Conservation (phyloP, 2,329 filamentous ascomycete genomes). For the Neodidymelliopsis sp. region DNA sequence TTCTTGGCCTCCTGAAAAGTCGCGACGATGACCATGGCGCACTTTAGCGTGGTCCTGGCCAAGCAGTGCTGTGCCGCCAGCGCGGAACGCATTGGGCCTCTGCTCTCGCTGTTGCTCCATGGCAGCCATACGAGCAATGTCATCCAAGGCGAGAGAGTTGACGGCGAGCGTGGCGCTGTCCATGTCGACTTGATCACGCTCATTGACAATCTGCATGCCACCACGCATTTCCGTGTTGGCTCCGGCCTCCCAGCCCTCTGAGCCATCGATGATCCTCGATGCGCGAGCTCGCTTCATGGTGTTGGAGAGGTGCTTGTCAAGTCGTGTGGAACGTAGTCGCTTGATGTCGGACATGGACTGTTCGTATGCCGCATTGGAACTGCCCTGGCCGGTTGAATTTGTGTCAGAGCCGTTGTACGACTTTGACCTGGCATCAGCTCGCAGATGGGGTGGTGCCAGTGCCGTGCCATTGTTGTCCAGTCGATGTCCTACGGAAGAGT, state of each 20-base stretch:
- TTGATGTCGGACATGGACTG: constrained; percentile 96
- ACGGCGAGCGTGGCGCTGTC: constrained; percentile 87
- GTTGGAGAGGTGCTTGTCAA: constrained; percentile 93
- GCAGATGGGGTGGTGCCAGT: constrained; percentile 62
- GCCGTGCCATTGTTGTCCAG: constrained; percentile 56
- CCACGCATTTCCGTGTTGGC: constrained; percentile 66
- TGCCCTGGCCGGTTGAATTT: constrained; percentile 59
- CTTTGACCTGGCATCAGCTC: constrained; percentile 74
- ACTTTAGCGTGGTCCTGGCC: constrained; percentile 70
- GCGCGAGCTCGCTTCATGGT: constrained; percentile 90
- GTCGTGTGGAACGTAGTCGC: constrained; percentile 86
- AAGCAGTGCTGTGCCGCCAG: constrained; percentile 74
- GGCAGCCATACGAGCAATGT: constrained; percentile 94
- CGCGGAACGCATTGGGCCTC: constrained; percentile 79
- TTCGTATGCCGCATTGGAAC: constrained; percentile 77
- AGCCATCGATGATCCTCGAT: constrained; percentile 90
- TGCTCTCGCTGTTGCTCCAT: constrained; percentile 95
- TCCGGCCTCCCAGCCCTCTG: constrained; percentile 76
- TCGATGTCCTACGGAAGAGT: constrained; percentile 70
- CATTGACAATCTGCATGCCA: constrained; percentile 81
- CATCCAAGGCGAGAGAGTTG: constrained; percentile 91
- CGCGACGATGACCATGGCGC: constrained; percentile 72
- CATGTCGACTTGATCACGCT: constrained; percentile 74
- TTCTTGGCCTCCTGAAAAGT: constrained; percentile 65
- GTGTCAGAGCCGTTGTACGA: constrained; percentile 70